phyloP scores from a whole-genome alignment of 331 rosid genomes.

The Phaseolus coccineus region DNA sequence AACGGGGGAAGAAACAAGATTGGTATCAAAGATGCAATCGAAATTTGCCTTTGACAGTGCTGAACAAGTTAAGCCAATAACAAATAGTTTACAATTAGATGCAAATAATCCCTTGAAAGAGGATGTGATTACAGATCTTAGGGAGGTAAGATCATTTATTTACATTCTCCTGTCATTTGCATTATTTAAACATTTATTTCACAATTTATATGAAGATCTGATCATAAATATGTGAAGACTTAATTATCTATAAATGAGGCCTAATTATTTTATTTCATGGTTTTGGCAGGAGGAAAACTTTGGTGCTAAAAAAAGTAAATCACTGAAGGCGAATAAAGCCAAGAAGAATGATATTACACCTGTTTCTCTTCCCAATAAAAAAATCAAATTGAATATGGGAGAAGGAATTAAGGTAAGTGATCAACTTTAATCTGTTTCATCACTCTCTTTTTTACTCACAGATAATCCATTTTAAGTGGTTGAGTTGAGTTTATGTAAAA shows the following conservation, averaged over 20 bases:
- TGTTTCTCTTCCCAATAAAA: slow-evolving; percentile 66
- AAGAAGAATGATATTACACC: slow-evolving; percentile 65
- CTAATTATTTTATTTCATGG: slow-evolving; percentile 22
- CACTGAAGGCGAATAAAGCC: slow-evolving; percentile 63
- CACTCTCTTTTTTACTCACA: neutral
- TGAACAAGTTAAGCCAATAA: slow-evolving; percentile 67
- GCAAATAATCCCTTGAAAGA: slow-evolving; percentile 71
- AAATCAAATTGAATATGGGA: slow-evolving; percentile 83
- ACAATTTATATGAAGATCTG: slow-evolving; percentile 11
- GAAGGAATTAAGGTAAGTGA: slow-evolving; percentile 78
- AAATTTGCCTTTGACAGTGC: slow-evolving; percentile 58
- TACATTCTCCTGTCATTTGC: slow-evolving; percentile 21
- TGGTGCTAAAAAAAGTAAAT: slow-evolving; percentile 60
- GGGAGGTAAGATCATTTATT: slow-evolving; percentile 62
- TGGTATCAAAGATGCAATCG: slow-evolving; percentile 55
- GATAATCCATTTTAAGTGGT: neutral
- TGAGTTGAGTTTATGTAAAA: slow-evolving; percentile 7
- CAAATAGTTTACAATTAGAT: slow-evolving; percentile 56
- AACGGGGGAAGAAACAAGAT: slow-evolving; percentile 55
- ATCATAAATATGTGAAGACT: slow-evolving; percentile 33
- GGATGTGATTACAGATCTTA: slow-evolving; percentile 52
- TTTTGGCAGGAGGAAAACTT: slow-evolving; percentile 72
- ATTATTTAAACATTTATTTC: slow-evolving; percentile 41
- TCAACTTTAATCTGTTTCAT: slow-evolving; percentile 35
- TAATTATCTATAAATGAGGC: neutral